Evolutionary conservation across 2,329 filamentous ascomycete species (phyloP).

Genomic region (Trichoderma endophyticum): DNA sequence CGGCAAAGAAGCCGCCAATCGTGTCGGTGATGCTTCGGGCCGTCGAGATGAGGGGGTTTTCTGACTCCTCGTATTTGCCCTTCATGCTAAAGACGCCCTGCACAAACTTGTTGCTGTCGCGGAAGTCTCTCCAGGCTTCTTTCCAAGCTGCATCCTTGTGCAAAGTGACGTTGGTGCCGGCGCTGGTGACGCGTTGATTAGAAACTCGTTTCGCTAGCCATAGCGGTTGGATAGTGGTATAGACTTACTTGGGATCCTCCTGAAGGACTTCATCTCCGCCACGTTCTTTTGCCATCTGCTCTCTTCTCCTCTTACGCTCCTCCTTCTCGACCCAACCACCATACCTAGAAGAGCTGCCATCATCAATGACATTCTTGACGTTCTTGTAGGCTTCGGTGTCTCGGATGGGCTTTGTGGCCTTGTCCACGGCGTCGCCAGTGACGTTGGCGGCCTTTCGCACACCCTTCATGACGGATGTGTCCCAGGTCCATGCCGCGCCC

Average conservation of each 20-base stretch:
- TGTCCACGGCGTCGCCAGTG: slow-evolving; percentile 84
- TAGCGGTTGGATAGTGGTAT: too few relatives aligned
- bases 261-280: slow-evolving; percentile 59
- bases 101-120: slow-evolving; percentile 82
- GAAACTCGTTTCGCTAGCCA: slow-evolving; percentile 17
- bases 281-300: slow-evolving; percentile 65
- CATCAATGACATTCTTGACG: slow-evolving; percentile 93
- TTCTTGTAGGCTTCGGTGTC: slow-evolving; percentile 94
- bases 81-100: slow-evolving; percentile 86
- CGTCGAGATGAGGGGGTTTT: slow-evolving; percentile 91
- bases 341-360: slow-evolving; percentile 92
- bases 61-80: slow-evolving; percentile 88
- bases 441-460: slow-evolving; percentile 80
- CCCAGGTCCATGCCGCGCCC: slow-evolving; percentile 94
- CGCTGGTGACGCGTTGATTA: slow-evolving; percentile 53
- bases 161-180: slow-evolving; percentile 87
- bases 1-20: slow-evolving; percentile 92
- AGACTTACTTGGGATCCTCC: slow-evolving; percentile 82
- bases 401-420: slow-evolving; percentile 89
- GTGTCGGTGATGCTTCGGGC: slow-evolving; percentile 91
- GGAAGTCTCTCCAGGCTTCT: slow-evolving; percentile 96
- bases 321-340: slow-evolving; percentile 97
- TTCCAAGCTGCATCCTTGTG: slow-evolving; percentile 98
- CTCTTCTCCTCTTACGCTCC: slow-evolving; percentile 77
- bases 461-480: slow-evolving; percentile 88